Evolutionary conservation across 208 protist species (phyloP).

Genomic region (Crithidia acanthocephali): DNA sequence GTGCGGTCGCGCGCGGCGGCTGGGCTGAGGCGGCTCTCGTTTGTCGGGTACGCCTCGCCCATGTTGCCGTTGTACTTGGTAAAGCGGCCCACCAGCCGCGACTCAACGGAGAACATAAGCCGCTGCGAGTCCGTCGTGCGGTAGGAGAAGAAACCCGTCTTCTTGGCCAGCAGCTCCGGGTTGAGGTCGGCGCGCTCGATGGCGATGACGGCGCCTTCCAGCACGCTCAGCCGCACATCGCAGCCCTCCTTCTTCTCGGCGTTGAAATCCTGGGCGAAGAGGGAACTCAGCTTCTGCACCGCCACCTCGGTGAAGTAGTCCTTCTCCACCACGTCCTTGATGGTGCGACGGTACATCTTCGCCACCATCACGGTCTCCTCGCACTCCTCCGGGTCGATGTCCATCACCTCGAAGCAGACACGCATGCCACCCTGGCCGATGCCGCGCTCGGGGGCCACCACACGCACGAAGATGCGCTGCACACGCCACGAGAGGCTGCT

Average conservation of each 20-base stretch:
- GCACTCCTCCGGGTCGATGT: constrained; percentile 52
- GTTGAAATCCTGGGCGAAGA: constrained; percentile 70
- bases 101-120: constrained; percentile 71
- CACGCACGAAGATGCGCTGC: constrained; percentile 41
- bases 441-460: constrained; percentile 43
- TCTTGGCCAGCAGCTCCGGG: constrained; percentile 34
- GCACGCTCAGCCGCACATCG: constrained; percentile 37
- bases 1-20: constrained; percentile 30
- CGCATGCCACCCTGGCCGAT: constrained; percentile 77
- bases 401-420: constrained; percentile 71
- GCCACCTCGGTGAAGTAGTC: constrained; percentile 78
- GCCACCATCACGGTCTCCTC: constrained; percentile 52
- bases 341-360: constrained; percentile 73
- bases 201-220: constrained; percentile 46
- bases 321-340: constrained; percentile 65
- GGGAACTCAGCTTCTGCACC: constrained; percentile 63
- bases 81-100: constrained; percentile 61
- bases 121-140: constrained; percentile 53
- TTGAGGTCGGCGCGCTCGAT: constrained; percentile 50
- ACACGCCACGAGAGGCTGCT: constrained; percentile 39
- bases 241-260: constrained; percentile 27
- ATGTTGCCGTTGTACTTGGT: constrained; percentile 90
- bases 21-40: constrained; percentile 43
- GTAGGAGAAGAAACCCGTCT: constrained; percentile 76
- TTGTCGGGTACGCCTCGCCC: constrained; percentile 56